phyloP scores from a whole-genome alignment of 2,329 filamentous ascomycete species.

The Monilinia fructicola region DNA sequence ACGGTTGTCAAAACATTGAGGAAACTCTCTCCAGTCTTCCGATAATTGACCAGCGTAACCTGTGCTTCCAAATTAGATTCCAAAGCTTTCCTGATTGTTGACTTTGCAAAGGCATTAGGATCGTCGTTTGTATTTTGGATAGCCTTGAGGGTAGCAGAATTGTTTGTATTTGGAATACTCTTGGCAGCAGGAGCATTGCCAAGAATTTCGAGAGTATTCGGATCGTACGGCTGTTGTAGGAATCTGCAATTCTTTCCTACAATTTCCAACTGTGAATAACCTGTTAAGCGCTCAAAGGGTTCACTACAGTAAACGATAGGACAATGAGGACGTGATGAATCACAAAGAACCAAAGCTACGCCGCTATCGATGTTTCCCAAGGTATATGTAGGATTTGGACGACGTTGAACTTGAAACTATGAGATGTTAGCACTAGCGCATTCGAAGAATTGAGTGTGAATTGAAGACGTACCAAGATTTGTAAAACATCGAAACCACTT shows the following conservation, averaged over 20 bases:
- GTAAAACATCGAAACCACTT: slow-evolving; percentile 57
- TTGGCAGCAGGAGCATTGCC: background rate
- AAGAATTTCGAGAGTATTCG: slow-evolving; percentile 49
- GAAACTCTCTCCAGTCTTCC: slow-evolving; percentile 88
- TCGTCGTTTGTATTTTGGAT: slow-evolving; percentile 55
- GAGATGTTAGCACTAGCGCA: background rate
- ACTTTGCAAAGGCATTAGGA: slow-evolving; percentile 78
- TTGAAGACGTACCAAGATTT: slow-evolving; percentile 52
- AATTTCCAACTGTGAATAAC: slow-evolving; percentile 84
- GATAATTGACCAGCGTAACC: slow-evolving; percentile 89
- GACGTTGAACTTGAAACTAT: slow-evolving; percentile 61
- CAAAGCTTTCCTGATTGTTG: slow-evolving; percentile 78
- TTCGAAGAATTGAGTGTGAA: background rate
- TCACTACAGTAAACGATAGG: slow-evolving; percentile 95
- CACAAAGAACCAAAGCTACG: slow-evolving; percentile 91
- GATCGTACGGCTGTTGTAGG: slow-evolving; percentile 68
- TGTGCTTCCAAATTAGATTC: slow-evolving; percentile 73
- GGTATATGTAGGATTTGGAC: slow-evolving; percentile 79
- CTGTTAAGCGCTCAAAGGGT: slow-evolving; percentile 87
- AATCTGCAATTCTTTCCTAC: slow-evolving; percentile 90
- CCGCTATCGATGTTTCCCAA: slow-evolving; percentile 90
- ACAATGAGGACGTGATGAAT: slow-evolving; percentile 81
- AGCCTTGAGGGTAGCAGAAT: slow-evolving; percentile 42
- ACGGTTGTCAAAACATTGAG: slow-evolving; percentile 94
- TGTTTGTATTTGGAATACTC: slow-evolving; percentile 59